phyloP scores from a whole-genome alignment of 768 basidiomycete genomes.

The Gymnopilus junonius region DNA sequence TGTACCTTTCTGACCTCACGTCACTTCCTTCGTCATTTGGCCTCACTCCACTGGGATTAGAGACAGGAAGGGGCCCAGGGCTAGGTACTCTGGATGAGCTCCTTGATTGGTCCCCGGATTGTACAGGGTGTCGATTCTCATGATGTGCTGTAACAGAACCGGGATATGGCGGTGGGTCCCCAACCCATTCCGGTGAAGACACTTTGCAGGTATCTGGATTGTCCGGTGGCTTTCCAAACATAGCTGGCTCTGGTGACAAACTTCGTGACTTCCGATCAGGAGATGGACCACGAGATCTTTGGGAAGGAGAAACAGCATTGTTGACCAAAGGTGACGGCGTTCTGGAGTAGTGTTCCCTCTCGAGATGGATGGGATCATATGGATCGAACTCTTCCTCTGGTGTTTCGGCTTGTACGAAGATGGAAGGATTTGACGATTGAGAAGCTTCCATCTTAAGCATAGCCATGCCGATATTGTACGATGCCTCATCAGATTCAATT shows the following conservation, averaged over 20 bases:
- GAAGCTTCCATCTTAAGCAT: slow-evolving; percentile 24
- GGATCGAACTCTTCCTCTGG: slow-evolving; percentile 26
- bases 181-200: neutral
- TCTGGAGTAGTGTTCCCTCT: slow-evolving; percentile 19
- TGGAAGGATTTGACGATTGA: slow-evolving; percentile 15
- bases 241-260: slow-evolving; percentile 2
- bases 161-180: slow-evolving; percentile 17
- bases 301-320: neutral
- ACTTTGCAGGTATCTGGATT: neutral
- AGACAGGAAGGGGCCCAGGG: neutral
- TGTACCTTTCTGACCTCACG: neutral
- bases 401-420: slow-evolving; percentile 20
- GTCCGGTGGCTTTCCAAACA: neutral
- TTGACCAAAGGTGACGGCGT: slow-evolving; percentile 19
- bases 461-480: slow-evolving; percentile 33
- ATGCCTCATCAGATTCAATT: slow-evolving; percentile 16
- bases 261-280: slow-evolving; percentile 9
- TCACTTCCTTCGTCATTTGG: neutral
- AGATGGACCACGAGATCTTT: slow-evolving; percentile 13
- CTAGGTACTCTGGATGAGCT: slow-evolving; percentile 9
- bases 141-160: slow-evolving; percentile 1
- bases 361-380: slow-evolving; percentile 27
- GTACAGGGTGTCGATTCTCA: neutral
- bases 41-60: neutral
- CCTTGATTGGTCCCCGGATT: slow-evolving; percentile 5